These are phyloP conservation scores for Xylariaceae sp. DNA, from an alignment of 2,329 filamentous ascomycete species.

Conservation along the genomic window DNA sequence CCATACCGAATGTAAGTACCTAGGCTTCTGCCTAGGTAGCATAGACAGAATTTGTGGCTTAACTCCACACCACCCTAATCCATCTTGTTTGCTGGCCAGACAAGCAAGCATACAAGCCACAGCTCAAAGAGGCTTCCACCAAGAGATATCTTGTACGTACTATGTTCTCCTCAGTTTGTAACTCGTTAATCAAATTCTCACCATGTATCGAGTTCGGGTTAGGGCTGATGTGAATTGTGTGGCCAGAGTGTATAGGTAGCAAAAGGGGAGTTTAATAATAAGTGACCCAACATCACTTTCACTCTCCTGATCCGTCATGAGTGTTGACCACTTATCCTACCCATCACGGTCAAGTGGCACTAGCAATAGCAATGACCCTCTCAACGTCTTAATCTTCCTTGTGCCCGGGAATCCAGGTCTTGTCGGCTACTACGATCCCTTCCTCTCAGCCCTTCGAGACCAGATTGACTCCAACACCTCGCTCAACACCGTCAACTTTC, in stretches of 20 bases:
- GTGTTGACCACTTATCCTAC: conserved; percentile 19
- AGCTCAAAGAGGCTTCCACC: not conserved
- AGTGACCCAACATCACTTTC: not conserved
- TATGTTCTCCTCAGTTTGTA: too few species aligned
- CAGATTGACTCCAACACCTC: conserved; percentile 53
- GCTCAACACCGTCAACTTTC: conserved; percentile 48
- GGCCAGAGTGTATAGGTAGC: not conserved
- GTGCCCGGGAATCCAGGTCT: conserved; percentile 80
- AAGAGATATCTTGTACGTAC: not conserved
- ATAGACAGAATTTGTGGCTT: too few species aligned
- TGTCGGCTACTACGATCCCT: conserved; percentile 74
- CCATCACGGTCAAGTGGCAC: conserved; percentile 14
- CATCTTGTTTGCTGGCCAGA: too few species aligned
- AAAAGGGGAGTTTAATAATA: not conserved
- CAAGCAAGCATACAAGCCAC: too few species aligned
- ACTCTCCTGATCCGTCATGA: conserved; percentile 10
- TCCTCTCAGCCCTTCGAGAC: conserved; percentile 64
- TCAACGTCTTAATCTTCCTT: conserved; percentile 68
- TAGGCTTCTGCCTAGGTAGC: too few species aligned
- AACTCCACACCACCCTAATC: too few species aligned
- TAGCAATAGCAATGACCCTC: conserved; percentile 1
- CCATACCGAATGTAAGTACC: conserved; percentile 3
- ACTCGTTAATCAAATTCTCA: not conserved
- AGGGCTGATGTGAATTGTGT: not conserved
- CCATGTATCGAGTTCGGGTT: not conserved